Percentiles rank a stretch among this genome's conserved stretches.
Conservation (phyloP, 345 rosid species). For the Hypericum perforatum region DNA sequence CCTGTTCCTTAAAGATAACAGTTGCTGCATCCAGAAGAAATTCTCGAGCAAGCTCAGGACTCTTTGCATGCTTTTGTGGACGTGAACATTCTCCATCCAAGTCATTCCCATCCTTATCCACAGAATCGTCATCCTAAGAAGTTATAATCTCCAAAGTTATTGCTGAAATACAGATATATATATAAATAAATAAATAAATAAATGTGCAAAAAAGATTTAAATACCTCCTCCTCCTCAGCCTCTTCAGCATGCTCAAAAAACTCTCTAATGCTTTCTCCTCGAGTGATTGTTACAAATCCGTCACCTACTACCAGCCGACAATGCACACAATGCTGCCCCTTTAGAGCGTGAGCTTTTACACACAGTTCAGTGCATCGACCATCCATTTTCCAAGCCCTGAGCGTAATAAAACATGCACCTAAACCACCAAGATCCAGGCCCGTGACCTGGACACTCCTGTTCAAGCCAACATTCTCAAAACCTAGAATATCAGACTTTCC, state of each 20-base stretch:
- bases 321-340: conserved; percentile 81
- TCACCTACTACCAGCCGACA: conserved; percentile 88
- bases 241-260: conserved; percentile 98
- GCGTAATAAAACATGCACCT: conserved; percentile 67
- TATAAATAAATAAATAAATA: neutral
- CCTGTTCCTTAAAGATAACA: conserved; percentile 97
- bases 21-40: conserved; percentile 96
- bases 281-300: conserved; percentile 72
- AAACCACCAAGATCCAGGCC: conserved; percentile 64
- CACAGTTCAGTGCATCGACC: conserved; percentile 70
- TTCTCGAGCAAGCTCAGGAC: conserved; percentile 99
- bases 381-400: conserved; percentile 74
- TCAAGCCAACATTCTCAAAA: conserved; percentile 73
- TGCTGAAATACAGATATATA: neutral
- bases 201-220: neutral
- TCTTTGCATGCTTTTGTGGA: conserved; percentile 98
- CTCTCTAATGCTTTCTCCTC: conserved; percentile 68
- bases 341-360: conserved; percentile 87
- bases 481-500: conserved; percentile 80
- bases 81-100: conserved; percentile 95
- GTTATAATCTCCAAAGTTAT: conserved; percentile 8
- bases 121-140: conserved; percentile 81
- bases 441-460: conserved; percentile 44
- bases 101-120: conserved; percentile 94
- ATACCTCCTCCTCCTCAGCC: conserved; percentile 97